A percentile compares a stretch with the other conserved stretches of the same genome.
Conservation (phyloP, 352 stramenopile species). For the Globisporangium sylvaticum region DNA sequence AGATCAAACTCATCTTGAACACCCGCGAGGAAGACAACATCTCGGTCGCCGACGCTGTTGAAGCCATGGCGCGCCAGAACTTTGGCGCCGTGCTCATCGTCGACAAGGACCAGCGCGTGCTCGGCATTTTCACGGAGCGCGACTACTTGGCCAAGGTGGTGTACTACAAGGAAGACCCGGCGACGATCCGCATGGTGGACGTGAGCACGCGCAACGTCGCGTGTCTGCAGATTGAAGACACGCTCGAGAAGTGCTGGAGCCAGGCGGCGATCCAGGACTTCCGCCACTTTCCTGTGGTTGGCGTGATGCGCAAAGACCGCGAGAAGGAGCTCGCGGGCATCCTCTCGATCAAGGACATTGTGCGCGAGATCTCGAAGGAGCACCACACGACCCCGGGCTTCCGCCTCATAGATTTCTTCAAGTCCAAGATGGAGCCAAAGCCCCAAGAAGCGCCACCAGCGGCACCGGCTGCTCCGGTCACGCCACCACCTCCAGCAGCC, state of each 20-base stretch:
- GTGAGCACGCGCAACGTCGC: conserved; percentile 51
- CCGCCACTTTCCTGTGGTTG: conserved; percentile 81
- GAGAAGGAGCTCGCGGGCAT: conserved; percentile 82
- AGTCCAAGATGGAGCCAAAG: conserved; percentile 70
- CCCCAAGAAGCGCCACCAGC: conserved; percentile 14
- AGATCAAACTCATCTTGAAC: conserved; percentile 79
- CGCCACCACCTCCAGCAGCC: conserved; percentile 1
- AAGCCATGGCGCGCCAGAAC: conserved; percentile 72
- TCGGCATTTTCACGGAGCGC: conserved; percentile 83
- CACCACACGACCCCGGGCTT: conserved; percentile 69
- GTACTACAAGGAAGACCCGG: conserved; percentile 63
- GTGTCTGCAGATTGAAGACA: conserved; percentile 72
- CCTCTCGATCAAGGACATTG: conserved; percentile 84
- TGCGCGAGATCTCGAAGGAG: conserved; percentile 81
- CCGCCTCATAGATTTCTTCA: conserved; percentile 84
- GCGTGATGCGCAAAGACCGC: conserved; percentile 63
- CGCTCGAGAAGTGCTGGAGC: conserved; percentile 77
- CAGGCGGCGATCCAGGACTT: conserved; percentile 62
- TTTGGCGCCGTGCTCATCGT: conserved; percentile 82
- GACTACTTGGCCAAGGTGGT: conserved; percentile 83
- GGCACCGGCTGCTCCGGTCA: not conserved
- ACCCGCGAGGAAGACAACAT: conserved; percentile 77
- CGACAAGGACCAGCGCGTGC: conserved; percentile 78
- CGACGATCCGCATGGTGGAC: conserved; percentile 48
- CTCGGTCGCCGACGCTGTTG: conserved; percentile 65